Evolutionary conservation across 2,329 filamentous ascomycete species (phyloP).

Genomic region (Diplodia sapinea): DNA sequence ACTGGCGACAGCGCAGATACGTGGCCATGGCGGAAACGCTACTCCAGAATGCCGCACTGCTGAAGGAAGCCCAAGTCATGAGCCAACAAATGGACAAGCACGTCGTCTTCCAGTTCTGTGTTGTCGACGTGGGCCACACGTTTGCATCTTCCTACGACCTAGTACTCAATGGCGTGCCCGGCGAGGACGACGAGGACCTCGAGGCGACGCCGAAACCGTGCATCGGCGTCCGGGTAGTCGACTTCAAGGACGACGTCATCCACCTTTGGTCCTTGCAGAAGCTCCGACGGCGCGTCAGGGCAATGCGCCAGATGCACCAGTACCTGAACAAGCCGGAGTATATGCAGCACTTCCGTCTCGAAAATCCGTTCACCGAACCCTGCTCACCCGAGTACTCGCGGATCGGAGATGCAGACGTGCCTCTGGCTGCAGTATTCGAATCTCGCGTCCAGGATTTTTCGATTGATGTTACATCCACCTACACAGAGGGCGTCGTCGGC

Average conservation of each 20-base stretch:
- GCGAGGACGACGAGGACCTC: slow-evolving; percentile 82
- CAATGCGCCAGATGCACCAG: slow-evolving; percentile 97
- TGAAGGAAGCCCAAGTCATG: slow-evolving; percentile 98
- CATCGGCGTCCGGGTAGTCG: slow-evolving; percentile 85
- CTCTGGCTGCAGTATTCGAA: slow-evolving; percentile 90
- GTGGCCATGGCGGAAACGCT: slow-evolving; percentile 94
- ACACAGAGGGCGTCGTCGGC: slow-evolving; percentile 87
- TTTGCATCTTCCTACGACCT: slow-evolving; percentile 96
- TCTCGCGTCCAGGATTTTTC: slow-evolving; percentile 92
- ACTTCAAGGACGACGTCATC: slow-evolving; percentile 84
- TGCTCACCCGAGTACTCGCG: slow-evolving; percentile 93
- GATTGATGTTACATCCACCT: slow-evolving; percentile 88
- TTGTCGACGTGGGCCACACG: slow-evolving; percentile 86
- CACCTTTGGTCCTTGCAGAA: slow-evolving; percentile 96
- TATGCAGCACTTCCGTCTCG: slow-evolving; percentile 86
- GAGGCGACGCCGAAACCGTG: slow-evolving; percentile 87
- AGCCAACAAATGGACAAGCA: slow-evolving; percentile 93
- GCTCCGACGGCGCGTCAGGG: slow-evolving; percentile 80
- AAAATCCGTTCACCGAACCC: slow-evolving; percentile 89
- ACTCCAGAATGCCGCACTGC: slow-evolving; percentile 80
- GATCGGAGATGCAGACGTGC: slow-evolving; percentile 90
- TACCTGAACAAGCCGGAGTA: slow-evolving; percentile 96
- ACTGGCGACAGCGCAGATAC: slow-evolving; percentile 85
- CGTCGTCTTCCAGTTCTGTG: slow-evolving; percentile 92
- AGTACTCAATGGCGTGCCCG: slow-evolving; percentile 86